phyloP scores from a whole-genome alignment of 495 filamentous ascomycete species.

The Penicillium lagena region DNA sequence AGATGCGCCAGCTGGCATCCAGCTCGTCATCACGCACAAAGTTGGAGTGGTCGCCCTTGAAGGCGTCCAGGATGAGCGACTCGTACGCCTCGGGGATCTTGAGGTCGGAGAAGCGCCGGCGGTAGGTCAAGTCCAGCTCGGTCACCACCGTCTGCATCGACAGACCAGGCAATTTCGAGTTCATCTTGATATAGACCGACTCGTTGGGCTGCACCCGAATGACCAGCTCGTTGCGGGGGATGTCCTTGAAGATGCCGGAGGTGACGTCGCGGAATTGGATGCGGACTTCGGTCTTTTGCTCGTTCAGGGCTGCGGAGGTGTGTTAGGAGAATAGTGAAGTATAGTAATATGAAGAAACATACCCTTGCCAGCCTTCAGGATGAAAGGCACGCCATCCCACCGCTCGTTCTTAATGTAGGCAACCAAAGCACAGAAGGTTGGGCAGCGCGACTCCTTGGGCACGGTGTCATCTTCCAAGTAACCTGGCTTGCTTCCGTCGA shows the following conservation, averaged over 20 bases:
- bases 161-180: constrained; percentile 96
- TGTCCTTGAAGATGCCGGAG: constrained; percentile 99
- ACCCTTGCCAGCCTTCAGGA: constrained; percentile 97
- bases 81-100: constrained; percentile 99
- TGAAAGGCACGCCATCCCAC: constrained; percentile 99
- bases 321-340: constrained; percentile 1
- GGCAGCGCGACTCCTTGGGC: constrained; percentile 93
- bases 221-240: constrained; percentile 97
- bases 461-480: constrained; percentile 99
- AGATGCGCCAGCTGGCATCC: constrained; percentile 98
- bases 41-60: constrained; percentile 99
- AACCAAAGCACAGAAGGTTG: constrained; percentile 95
- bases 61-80: constrained; percentile 90
- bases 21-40: constrained; percentile 99
- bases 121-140: constrained; percentile 96
- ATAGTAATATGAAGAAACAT: constrained; percentile 4
- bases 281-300: constrained; percentile 99
- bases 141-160: constrained; percentile 99
- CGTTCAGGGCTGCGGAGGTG: constrained; percentile 66
- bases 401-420: constrained; percentile 99
- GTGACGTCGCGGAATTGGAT: constrained; percentile 99
- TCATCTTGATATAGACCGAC: constrained; percentile 99
- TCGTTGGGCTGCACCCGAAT: constrained; percentile 99
- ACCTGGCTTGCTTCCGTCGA: constrained; percentile 93
- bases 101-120: constrained; percentile 95